A percentile compares a stretch with the other conserved stretches of the same genome.
phyloP scores from a whole-genome alignment of 345 rosid species.

The Sapria himalayana region DNA sequence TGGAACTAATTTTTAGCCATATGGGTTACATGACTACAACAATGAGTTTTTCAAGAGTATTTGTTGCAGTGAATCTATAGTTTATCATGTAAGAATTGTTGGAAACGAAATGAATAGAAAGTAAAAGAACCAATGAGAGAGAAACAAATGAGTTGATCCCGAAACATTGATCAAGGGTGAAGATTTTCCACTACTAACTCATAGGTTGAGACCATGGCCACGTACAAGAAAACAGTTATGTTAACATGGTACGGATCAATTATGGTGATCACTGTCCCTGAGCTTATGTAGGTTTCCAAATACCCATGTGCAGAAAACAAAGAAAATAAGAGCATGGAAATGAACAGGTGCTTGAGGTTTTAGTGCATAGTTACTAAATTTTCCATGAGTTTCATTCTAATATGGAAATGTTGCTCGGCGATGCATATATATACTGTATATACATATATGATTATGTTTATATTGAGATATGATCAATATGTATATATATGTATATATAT shows the following conservation, averaged over 20 bases:
- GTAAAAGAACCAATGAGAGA: constrained; percentile 85
- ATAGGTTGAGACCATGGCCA: constrained; percentile 87
- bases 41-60: constrained; percentile 62
- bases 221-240: constrained; percentile 95
- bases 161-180: constrained; percentile 88
- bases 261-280: constrained; percentile 58
- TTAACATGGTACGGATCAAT: constrained; percentile 83
- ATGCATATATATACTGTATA: too few relatives aligned
- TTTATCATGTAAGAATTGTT: constrained; percentile 75
- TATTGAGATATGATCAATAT: too few relatives aligned
- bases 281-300: too few relatives aligned
- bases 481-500: too few relatives aligned
- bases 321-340: too few relatives aligned
- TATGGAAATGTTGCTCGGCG: too few relatives aligned
- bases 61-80: constrained; percentile 70
- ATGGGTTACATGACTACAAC: constrained; percentile 33
- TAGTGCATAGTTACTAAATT: too few relatives aligned
- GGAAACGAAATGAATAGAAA: constrained; percentile 94
- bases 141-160: constrained; percentile 98
- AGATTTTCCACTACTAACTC: constrained; percentile 99
- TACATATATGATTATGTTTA: too few relatives aligned
- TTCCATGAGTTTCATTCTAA: too few relatives aligned
- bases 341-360: too few relatives aligned
- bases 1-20: constrained; percentile 39
- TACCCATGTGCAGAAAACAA: too few relatives aligned